A percentile compares a stretch with the other conserved stretches of the same genome.
Conservation (phyloP, 345 rosid species). For the thale cress (Arabidopsis thaliana) region TAIR10.1 NC_003075.7:14130001-14130500, state of each 20-base stretch:
- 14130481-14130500: constrained; percentile 66
- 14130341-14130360: neutral
- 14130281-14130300: constrained; percentile 73
- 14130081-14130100: constrained; percentile 38
- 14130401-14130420: constrained; percentile 88
- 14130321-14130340: neutral
- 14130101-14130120: constrained; percentile 56
- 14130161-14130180: constrained; percentile 54
- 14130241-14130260: constrained; percentile 57
- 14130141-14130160: constrained; percentile 49
- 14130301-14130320: constrained; percentile 79
- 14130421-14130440: constrained; percentile 84
- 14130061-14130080: constrained; percentile 46
- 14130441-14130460: constrained; percentile 85
- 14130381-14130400: constrained; percentile 86
- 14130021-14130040: constrained; percentile 51
- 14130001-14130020: constrained; percentile 2
- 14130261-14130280: constrained; percentile 86
- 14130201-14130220: constrained; percentile 46
- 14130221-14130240: constrained; percentile 51
- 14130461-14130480: constrained; percentile 69
- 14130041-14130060: constrained; percentile 55
- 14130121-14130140: constrained; percentile 66
- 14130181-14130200: constrained; percentile 49
- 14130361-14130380: constrained; percentile 19